These are phyloP conservation scores for Ceriops zippeliana DNA, from an alignment of 345 rosid species.

Conservation along the genomic window DNA sequence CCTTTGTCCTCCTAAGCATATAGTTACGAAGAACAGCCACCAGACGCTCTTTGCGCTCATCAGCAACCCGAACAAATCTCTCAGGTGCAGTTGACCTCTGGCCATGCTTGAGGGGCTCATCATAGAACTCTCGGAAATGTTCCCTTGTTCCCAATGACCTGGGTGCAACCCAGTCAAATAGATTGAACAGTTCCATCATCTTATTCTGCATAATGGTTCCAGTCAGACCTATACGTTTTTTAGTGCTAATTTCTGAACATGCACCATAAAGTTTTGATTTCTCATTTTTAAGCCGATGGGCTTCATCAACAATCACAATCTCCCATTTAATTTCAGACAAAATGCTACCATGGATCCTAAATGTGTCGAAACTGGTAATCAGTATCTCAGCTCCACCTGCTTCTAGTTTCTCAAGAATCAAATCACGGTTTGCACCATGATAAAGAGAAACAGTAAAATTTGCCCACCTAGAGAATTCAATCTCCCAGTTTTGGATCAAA, in stretches of 20 bases:
- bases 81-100: conserved; percentile 85
- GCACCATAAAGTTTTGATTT: conserved; percentile 87
- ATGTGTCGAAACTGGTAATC: conserved; percentile 81
- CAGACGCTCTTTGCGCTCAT: conserved; percentile 73
- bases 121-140: conserved; percentile 80
- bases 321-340: conserved; percentile 77
- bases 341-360: conserved; percentile 65
- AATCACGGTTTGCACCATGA: conserved; percentile 78
- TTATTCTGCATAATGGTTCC: conserved; percentile 95
- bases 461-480: conserved; percentile 85
- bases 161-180: conserved; percentile 89
- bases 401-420: conserved; percentile 65
- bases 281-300: conserved; percentile 86
- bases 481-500: conserved; percentile 89
- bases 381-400: conserved; percentile 65
- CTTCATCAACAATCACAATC: conserved; percentile 86
- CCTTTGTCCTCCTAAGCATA: conserved; percentile 92
- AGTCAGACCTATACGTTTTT: conserved; percentile 71
- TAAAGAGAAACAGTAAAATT: conserved; percentile 60
- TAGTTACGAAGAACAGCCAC: conserved; percentile 65
- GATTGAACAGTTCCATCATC: conserved; percentile 82
- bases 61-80: conserved; percentile 69
- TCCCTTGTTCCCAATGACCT: conserved; percentile 82
- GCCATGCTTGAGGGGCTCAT: conserved; percentile 88
- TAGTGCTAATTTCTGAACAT: conserved; percentile 55